A percentile compares a stretch with the other conserved stretches of the same genome.
These are phyloP conservation scores for Rhinocladiella similis DNA, from an alignment of 2,329 filamentous ascomycete genomes.

Conservation along the genomic window DNA sequence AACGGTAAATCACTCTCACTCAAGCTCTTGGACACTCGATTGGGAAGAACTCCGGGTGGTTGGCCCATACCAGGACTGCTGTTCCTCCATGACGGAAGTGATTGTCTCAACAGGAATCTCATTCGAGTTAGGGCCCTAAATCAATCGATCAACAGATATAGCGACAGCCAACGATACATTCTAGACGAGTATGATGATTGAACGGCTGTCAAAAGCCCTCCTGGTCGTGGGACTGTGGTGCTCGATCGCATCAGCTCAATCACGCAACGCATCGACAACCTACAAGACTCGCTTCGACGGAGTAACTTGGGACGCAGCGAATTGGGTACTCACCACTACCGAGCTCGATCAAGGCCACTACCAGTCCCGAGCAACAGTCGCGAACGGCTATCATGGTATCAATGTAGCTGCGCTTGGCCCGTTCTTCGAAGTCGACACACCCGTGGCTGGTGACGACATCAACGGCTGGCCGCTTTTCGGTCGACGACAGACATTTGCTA, in stretches of 20 bases:
- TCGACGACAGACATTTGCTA: conserved; percentile 64
- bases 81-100: too few relatives aligned
- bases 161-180: not conserved
- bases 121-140: not conserved
- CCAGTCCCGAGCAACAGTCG: conserved; percentile 60
- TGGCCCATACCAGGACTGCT: too few relatives aligned
- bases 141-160: too few relatives aligned
- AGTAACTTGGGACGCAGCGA: conserved; percentile 60
- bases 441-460: conserved; percentile 53
- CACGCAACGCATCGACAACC: conserved; percentile 26
- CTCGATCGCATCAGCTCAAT: conserved; percentile 11
- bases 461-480: conserved; percentile 69
- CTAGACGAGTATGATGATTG: conserved; percentile 10
- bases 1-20: too few relatives aligned
- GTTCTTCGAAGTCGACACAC: conserved; percentile 60
- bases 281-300: conserved; percentile 53
- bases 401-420: conserved; percentile 63
- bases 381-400: conserved; percentile 66
- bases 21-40: too few relatives aligned
- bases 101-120: not conserved
- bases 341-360: conserved; percentile 58
- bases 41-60: too few relatives aligned
- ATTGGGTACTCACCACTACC: conserved; percentile 57
- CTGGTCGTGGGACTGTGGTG: conserved; percentile 4
- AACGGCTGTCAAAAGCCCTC: not conserved